Percentiles rank a stretch among this genome's conserved stretches.
These are phyloP conservation scores for Tephrocybe sp. DNA, from an alignment of 768 basidiomycete genomes.

Conservation along the genomic window DNA sequence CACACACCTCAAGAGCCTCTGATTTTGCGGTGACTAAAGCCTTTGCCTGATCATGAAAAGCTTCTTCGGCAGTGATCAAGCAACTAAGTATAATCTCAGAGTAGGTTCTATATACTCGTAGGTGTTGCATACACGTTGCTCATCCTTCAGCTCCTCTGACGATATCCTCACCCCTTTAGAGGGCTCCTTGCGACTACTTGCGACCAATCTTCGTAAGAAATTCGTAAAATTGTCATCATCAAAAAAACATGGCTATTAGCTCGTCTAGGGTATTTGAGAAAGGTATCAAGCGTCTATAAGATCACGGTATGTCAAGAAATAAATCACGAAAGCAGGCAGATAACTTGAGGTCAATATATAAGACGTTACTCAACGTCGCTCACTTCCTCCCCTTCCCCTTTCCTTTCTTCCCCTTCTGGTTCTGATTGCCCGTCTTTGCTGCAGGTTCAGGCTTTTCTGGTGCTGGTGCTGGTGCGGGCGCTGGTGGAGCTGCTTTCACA, in stretches of 20 bases:
- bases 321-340: slow-evolving; percentile 16
- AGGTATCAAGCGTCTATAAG: slow-evolving; percentile 12
- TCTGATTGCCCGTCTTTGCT: slow-evolving; percentile 12
- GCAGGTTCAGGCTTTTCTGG: slow-evolving; percentile 15
- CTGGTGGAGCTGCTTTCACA: slow-evolving; percentile 2
- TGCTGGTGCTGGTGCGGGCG: slow-evolving; percentile 1
- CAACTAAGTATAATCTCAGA: not conserved
- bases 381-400: slow-evolving; percentile 15
- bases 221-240: not conserved
- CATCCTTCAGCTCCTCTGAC: not conserved
- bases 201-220: not conserved
- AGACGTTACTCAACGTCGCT: too few relatives aligned
- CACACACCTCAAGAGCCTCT: not conserved
- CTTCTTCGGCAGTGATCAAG: slow-evolving; percentile 4
- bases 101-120: not conserved
- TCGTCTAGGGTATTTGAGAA: slow-evolving; percentile 10
- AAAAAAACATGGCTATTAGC: slow-evolving; percentile 8
- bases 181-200: not conserved
- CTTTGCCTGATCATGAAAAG: slow-evolving; percentile 7
- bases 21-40: not conserved
- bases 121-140: slow-evolving; percentile 12
- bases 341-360: not conserved
- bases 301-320: slow-evolving; percentile 12
- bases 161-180: not conserved
- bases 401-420: slow-evolving; percentile 21